A percentile compares a stretch with the other conserved stretches of the same genome.
phyloP scores from a whole-genome alignment of 257 asterid species.

The Przewalskia tangutica region DNA sequence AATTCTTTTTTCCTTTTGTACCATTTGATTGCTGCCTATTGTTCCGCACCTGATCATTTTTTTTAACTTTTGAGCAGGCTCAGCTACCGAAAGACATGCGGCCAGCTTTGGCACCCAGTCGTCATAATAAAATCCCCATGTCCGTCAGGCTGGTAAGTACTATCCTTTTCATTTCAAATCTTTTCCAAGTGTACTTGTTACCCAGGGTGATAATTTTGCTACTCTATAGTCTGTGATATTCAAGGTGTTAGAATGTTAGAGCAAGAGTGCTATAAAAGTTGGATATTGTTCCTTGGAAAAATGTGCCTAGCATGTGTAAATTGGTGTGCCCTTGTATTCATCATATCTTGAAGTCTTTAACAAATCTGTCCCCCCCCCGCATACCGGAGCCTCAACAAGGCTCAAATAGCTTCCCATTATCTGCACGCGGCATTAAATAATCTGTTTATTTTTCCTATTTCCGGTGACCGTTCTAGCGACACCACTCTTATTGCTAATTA shows the following conservation, averaged over 20 bases:
- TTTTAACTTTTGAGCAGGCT: slow-evolving; percentile 45
- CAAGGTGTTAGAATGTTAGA: neutral
- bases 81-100: slow-evolving; percentile 94
- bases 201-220: neutral
- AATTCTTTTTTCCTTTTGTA: slow-evolving; percentile 5
- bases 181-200: neutral
- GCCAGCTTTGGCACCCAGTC: slow-evolving; percentile 67
- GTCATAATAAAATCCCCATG: slow-evolving; percentile 66
- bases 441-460: neutral
- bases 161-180: neutral
- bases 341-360: neutral
- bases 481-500: neutral
- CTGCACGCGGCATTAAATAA: neutral
- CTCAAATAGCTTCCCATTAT: neutral
- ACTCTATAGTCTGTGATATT: neutral
- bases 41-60: slow-evolving; percentile 7
- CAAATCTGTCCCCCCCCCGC: neutral
- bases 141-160: slow-evolving; percentile 74
- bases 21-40: slow-evolving; percentile 8
- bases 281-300: neutral
- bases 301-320: neutral
- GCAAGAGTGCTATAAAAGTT: neutral
- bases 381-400: too few species aligned
- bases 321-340: neutral
- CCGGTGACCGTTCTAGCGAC: neutral